A percentile compares a stretch with the other conserved stretches of the same genome.
Conservation (phyloP, 129 eudicot genomes). For the Artemisia argyi region DNA sequence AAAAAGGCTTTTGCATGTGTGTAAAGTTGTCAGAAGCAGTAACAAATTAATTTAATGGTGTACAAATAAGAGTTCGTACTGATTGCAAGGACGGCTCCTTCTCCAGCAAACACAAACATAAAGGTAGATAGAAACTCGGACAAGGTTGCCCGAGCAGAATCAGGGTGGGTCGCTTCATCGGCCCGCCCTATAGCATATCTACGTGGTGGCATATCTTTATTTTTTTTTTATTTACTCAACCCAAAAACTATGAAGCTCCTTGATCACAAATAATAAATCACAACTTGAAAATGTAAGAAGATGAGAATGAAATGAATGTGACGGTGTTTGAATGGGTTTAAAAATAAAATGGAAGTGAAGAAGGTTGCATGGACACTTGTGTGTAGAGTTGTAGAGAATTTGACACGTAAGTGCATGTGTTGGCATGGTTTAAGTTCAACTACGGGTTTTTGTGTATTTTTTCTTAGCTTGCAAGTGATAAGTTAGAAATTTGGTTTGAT, state of each 20-base stretch:
- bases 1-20: too few relatives aligned
- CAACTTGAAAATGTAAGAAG: not conserved
- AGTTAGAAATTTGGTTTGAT: conserved; percentile 24
- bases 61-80: conserved; percentile 21
- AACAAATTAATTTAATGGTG: not conserved
- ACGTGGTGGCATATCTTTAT: conserved; percentile 45
- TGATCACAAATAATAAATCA: not conserved
- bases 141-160: conserved; percentile 78
- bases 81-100: conserved; percentile 82
- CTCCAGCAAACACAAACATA: conserved; percentile 84
- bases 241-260: not conserved
- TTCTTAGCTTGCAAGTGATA: conserved; percentile 13
- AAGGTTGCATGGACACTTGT: conserved; percentile 55
- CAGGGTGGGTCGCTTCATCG: conserved; percentile 87
- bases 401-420: conserved; percentile 61
- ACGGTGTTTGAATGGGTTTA: conserved; percentile 10
- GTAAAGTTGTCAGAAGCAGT: too few relatives aligned
- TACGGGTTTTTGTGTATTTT: not conserved
- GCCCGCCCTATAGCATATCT: conserved; percentile 72
- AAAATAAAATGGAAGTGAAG: conserved; percentile 19
- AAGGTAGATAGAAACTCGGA: conserved; percentile 85
- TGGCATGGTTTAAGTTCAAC: conserved; percentile 23
- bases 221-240: not conserved
- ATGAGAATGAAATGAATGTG: not conserved
- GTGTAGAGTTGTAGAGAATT: conserved; percentile 36